These are phyloP conservation scores for Xylona heveae DNA, from an alignment of 495 filamentous ascomycete genomes.

Conservation along the genomic window DNA sequence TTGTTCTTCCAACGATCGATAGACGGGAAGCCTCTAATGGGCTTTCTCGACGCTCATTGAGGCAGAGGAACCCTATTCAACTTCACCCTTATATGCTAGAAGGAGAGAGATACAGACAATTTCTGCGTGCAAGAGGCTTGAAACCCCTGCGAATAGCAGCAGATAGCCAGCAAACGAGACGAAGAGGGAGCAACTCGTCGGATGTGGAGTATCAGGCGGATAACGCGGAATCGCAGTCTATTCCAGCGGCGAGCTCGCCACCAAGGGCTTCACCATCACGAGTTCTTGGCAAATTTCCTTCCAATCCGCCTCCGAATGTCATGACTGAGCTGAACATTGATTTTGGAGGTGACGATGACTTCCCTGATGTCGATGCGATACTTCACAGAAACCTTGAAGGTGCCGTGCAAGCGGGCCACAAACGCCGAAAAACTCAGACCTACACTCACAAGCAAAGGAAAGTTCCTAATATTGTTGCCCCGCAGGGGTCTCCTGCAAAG, in stretches of 20 bases:
- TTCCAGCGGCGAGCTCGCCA: slow-evolving; percentile 6
- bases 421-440: slow-evolving; percentile 15
- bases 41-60: slow-evolving; percentile 24
- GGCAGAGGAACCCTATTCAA: slow-evolving; percentile 55
- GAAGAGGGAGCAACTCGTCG: slow-evolving; percentile 19
- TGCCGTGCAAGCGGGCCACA: slow-evolving; percentile 9
- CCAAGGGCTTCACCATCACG: slow-evolving; percentile 2
- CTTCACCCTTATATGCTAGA: slow-evolving; percentile 52
- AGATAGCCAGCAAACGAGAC: slow-evolving; percentile 11
- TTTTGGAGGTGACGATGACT: slow-evolving; percentile 8
- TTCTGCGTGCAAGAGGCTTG: slow-evolving; percentile 38
- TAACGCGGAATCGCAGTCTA: slow-evolving; percentile 18
- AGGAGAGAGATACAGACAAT: slow-evolving; percentile 37
- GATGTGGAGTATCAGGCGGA: slow-evolving; percentile 22
- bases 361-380: slow-evolving; percentile 11
- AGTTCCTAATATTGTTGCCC: no score
- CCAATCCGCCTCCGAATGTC: background rate
- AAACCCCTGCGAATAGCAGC: slow-evolving; percentile 33
- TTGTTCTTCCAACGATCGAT: slow-evolving; percentile 16
- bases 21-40: slow-evolving; percentile 14
- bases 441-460: background rate
- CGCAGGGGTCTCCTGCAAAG: no score
- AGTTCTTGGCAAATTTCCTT: slow-evolving; percentile 1
- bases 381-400: slow-evolving; percentile 2
- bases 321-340: background rate